phyloP scores from a whole-genome alignment of 345 rosid species.

The Arabidopsis arenosa region DNA sequence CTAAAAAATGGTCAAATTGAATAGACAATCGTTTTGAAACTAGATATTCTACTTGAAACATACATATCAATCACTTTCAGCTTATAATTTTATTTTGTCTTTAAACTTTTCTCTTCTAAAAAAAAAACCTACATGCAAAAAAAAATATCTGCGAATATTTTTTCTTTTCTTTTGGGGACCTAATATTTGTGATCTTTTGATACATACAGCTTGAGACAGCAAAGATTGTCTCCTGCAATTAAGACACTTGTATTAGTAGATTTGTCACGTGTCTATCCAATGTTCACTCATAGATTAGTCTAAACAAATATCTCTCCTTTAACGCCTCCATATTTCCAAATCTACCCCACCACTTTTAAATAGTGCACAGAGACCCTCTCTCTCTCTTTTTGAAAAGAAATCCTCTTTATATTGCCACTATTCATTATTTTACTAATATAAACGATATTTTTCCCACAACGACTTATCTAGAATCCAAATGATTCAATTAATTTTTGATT shows the following conservation, averaged over 20 bases:
- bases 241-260: conserved; percentile 11
- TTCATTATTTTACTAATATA: conserved; percentile 27
- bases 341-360: conserved; percentile 26
- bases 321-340: conserved; percentile 21
- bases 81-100: no score
- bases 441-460: conserved; percentile 6
- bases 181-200: conserved; percentile 15
- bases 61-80: no score
- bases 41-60: conserved; percentile 5
- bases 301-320: conserved; percentile 39
- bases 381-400: neutral
- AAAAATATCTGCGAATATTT: neutral
- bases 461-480: conserved; percentile 32
- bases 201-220: conserved; percentile 44
- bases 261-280: conserved; percentile 37
- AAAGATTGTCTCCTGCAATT: conserved; percentile 45
- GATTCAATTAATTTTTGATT: neutral
- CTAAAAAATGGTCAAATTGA: conserved; percentile 16
- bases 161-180: neutral
- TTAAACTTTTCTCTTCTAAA: no score
- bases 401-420: neutral
- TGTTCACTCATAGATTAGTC: conserved; percentile 39
- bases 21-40: neutral
- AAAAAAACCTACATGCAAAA: neutral
- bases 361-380: neutral